phyloP scores from a whole-genome alignment of 2,329 filamentous ascomycete genomes.

The Hymenoscyphus salicellus region DNA sequence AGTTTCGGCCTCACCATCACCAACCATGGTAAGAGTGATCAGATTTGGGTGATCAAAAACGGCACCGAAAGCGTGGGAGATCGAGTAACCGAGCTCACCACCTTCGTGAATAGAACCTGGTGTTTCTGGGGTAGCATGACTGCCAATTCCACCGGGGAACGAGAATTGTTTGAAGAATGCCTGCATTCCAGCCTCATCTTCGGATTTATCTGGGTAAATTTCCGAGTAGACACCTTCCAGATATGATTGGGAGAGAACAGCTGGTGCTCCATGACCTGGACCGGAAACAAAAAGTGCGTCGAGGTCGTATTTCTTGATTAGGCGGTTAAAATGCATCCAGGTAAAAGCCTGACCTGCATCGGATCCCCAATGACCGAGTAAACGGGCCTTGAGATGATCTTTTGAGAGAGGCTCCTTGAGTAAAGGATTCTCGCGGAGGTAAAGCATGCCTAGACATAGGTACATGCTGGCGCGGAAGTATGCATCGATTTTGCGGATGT shows the following conservation, averaged over 20 bases:
- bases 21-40: conserved; percentile 74
- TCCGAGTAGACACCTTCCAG: conserved; percentile 76
- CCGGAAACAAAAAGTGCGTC: conserved; percentile 72
- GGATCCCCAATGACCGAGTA: conserved; percentile 76
- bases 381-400: conserved; percentile 67
- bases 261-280: conserved; percentile 74
- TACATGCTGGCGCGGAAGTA: conserved; percentile 75
- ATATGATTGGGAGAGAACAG: conserved; percentile 72
- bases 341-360: conserved; percentile 79
- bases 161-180: conserved; percentile 82
- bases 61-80: conserved; percentile 74
- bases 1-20: conserved; percentile 79
- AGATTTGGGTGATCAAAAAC: conserved; percentile 74
- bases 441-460: conserved; percentile 76
- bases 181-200: conserved; percentile 66
- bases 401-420: conserved; percentile 65
- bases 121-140: conserved; percentile 75
- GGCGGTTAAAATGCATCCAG: conserved; percentile 77
- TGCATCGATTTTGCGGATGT: conserved; percentile 65
- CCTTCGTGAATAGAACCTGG: conserved; percentile 76
- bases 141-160: conserved; percentile 75
- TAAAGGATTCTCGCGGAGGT: conserved; percentile 70
- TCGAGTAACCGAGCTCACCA: conserved; percentile 76
- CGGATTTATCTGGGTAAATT: conserved; percentile 70
- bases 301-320: conserved; percentile 77